phyloP scores from a whole-genome alignment of 2,329 filamentous ascomycete genomes.

The Trichophyton equinum region DNA sequence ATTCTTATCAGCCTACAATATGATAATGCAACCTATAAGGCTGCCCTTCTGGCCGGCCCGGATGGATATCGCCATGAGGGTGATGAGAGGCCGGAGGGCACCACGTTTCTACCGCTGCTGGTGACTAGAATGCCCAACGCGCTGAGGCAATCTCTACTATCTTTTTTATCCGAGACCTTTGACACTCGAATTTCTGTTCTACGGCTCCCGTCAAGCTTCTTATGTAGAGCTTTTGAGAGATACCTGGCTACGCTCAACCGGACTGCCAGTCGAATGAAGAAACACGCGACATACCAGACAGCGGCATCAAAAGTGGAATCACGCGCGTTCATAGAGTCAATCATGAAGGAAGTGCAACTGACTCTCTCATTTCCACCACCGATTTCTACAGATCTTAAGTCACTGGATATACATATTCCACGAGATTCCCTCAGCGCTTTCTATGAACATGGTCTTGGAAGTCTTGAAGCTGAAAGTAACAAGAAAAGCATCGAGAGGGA shows the following conservation, averaged over 20 bases:
- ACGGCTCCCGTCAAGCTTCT: slow-evolving; percentile 32
- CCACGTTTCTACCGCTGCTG: slow-evolving; percentile 39
- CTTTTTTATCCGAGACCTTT: slow-evolving; percentile 39
- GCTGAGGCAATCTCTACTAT: slow-evolving; percentile 37
- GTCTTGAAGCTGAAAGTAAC: not conserved
- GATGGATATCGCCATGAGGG: slow-evolving; percentile 8
- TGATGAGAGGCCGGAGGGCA: slow-evolving; percentile 17
- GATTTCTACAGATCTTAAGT: slow-evolving; percentile 24
- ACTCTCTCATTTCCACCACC: slow-evolving; percentile 27
- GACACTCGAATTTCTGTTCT: slow-evolving; percentile 38
- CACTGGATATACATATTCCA: slow-evolving; percentile 25
- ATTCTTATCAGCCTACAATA: slow-evolving; percentile 40
- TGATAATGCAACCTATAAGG: slow-evolving; percentile 38
- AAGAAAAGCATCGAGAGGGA: slow-evolving; percentile 3
- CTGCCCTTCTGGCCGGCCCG: slow-evolving; percentile 35
- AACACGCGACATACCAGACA: not conserved
- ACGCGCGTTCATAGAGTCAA: slow-evolving; percentile 18
- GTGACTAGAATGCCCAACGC: slow-evolving; percentile 40
- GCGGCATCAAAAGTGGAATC: slow-evolving; percentile 2
- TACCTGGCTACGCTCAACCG: slow-evolving; percentile 19
- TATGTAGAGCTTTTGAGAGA: slow-evolving; percentile 34
- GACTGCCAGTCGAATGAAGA: not conserved
- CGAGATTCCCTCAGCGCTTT: slow-evolving; percentile 18
- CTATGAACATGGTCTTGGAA: slow-evolving; percentile 14
- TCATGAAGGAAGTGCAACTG: slow-evolving; percentile 29